Evolutionary conservation across 805 yeast species (phyloP), one percentile per base, ranked within the genome.

Genomic region (Schizosaccharomyces octosporus): DNA sequence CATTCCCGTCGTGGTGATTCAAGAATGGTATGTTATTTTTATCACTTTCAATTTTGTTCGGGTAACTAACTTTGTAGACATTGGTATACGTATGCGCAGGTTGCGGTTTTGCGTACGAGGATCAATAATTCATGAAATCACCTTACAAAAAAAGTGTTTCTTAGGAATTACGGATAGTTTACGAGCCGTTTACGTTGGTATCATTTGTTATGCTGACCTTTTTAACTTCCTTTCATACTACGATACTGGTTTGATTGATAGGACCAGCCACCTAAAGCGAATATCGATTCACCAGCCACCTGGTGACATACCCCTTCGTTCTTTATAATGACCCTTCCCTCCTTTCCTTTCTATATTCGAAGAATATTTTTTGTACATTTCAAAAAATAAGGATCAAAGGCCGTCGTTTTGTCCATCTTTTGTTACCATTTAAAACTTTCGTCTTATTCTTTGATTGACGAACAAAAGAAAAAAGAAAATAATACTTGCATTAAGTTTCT

Each of bases 1-100:
- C 99, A 93, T 71, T 97, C 93, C 73, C 81, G 89, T 68, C 79
- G 96, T 62, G 88, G 87, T 60, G 98, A 93, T 70, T 93, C 99
- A 0, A 83, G 90, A 63, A 93, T 93, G 99, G 65, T 65, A 60
- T 77, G 70, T 93, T 21, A 36, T 36, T 24, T 27, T 5, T 4
- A 32, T 19, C 13, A 13, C 39, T n/a, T 19, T 21, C 11, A 11
- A 13, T n/a, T 24, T n/a, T 13, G 7, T 55, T 27, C 11, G 7
- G 19, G 5, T 5, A n/a, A n/a, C 51, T 45, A 24, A 45, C 48
- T 4, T 41, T 24, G 11, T 31, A 57, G 60, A 57, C 60, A 3
- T 41, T 57, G 60, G 19, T 57, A 17, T 57, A 27, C 45, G 60
- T 57, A 3, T 57, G 60, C 19, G 60, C 31, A 7, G 19, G 36